phyloP scores from a whole-genome alignment of 1,284 basidiomycete genomes.

The Sanguinoderma infundibulare region DNA sequence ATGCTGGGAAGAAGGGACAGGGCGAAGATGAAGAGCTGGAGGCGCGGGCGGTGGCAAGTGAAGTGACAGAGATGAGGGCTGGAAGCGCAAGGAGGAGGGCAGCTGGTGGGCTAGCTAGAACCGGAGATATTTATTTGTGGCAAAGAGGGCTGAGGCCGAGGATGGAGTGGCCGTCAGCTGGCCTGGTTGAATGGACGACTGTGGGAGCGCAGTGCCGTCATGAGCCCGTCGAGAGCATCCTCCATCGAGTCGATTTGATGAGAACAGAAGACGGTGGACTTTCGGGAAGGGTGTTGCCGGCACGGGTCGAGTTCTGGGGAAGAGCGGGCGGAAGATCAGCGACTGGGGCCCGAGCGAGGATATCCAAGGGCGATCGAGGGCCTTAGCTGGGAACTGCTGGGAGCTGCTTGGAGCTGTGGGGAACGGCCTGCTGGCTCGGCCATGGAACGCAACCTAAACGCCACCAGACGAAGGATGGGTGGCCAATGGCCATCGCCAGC shows the following conservation, averaged over 20 bases:
- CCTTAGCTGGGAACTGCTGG: not conserved
- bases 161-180: conserved; percentile 17
- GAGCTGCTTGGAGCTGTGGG: not conserved
- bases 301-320: conserved; percentile 5
- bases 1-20: not conserved
- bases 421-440: not conserved
- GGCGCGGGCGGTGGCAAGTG: not conserved
- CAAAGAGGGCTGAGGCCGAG: not conserved
- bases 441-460: conserved; percentile 6
- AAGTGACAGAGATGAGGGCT: not conserved
- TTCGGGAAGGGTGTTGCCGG: conserved; percentile 3
- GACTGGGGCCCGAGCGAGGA: not conserved
- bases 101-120: not conserved
- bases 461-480: conserved; percentile 10
- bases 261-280: conserved; percentile 14
- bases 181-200: conserved; percentile 2
- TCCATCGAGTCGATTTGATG: conserved; percentile 7
- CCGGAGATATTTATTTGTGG: conserved; percentile 17
- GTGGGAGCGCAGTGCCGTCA: conserved; percentile 23
- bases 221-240: not conserved
- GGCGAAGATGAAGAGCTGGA: not conserved
- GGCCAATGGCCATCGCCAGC: not conserved
- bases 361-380: not conserved
- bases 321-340: not conserved
- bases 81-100: not conserved